Evolutionary conservation across 2,329 filamentous ascomycete genomes (phyloP).

Genomic region (Aspergillus fumigatus): DNA sequence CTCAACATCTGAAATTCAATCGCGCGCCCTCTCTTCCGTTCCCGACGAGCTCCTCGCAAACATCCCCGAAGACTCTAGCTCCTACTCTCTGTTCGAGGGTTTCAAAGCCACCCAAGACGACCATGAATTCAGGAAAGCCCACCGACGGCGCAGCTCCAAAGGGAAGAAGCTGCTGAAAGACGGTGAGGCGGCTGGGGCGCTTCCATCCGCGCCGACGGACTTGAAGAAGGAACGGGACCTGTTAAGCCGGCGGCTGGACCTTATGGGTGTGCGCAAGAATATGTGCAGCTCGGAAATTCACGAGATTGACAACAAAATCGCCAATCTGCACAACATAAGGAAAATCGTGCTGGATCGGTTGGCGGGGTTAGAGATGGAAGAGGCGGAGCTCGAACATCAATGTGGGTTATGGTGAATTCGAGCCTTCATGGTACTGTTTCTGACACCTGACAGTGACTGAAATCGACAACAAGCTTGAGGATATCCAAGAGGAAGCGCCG

Average conservation of each 20-base stretch:
- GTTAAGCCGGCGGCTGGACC: conserved; percentile 80
- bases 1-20: conserved; percentile 87
- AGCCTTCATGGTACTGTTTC: neutral
- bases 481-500: conserved; percentile 51
- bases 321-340: conserved; percentile 88
- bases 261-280: conserved; percentile 89
- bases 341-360: conserved; percentile 85
- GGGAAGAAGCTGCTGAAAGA: conserved; percentile 68
- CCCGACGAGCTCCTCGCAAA: conserved; percentile 85
- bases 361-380: conserved; percentile 82
- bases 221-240: conserved; percentile 75
- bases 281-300: conserved; percentile 96
- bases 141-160: conserved; percentile 64
- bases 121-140: conserved; percentile 62
- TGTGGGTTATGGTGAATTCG: conserved; percentile 48
- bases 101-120: conserved; percentile 77
- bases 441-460: conserved; percentile 45
- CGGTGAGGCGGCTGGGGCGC: conserved; percentile 52
- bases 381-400: conserved; percentile 84
- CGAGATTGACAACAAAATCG: conserved; percentile 95
- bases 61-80: conserved; percentile 79
- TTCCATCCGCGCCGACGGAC: conserved; percentile 63
- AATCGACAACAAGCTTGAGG: conserved; percentile 59
- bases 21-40: conserved; percentile 81
- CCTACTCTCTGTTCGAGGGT: conserved; percentile 92